Base-by-base conservation (phyloP, 2,329 filamentous ascomycete species). In the Neonectria sp. region DNA sequence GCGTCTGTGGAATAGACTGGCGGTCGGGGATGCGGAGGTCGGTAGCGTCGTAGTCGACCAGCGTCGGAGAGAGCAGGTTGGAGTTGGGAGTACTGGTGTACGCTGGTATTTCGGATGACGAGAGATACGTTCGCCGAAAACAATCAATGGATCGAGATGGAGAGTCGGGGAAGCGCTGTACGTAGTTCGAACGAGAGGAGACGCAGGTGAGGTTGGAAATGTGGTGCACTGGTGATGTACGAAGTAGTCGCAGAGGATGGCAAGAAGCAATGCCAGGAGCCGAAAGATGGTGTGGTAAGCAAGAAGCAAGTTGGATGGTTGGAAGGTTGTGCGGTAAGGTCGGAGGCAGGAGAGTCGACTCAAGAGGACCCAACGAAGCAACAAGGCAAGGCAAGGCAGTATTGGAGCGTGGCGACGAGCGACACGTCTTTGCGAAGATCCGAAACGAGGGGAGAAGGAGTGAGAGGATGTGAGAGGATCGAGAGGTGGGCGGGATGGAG, bases 381-480 rank as follows among this genome's bases (percentile, higher is more conserved):
- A 64, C 68, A 56, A 56, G 60, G 56, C 43, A 60, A 61, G 58
- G 53, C 64, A 63, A 56, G 60, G 63, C 58, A 55, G 61, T 56
- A 46, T 31, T 62, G 43, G 49, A 65, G 68, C 70, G 73, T 73
- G 72, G 67, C 73, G 71, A 67, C 65, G 65, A 72, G 66, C 68
- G 73, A 75, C 69, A 74, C 69, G 72, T 75, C 69, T 68, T 55
- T 65, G 48, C 63, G 63, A 60, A 57, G 70, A 69, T 73, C 66
- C 68, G 71, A 73, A 72, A 71, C 68, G 63, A 66, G 58, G 58
- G 57, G 67, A 65, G 57, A 65, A 53, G 35, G 53, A 57, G 45
- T 55, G 55, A 65, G 65, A 63, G 56, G 49, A 60, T 49, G 63
- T 43, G 55, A 43, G 55, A 61, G 56, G 55, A 60, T 60, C 51